Base-by-base conservation (phyloP, 345 rosid genomes). In the Citrus sp. region DNA sequence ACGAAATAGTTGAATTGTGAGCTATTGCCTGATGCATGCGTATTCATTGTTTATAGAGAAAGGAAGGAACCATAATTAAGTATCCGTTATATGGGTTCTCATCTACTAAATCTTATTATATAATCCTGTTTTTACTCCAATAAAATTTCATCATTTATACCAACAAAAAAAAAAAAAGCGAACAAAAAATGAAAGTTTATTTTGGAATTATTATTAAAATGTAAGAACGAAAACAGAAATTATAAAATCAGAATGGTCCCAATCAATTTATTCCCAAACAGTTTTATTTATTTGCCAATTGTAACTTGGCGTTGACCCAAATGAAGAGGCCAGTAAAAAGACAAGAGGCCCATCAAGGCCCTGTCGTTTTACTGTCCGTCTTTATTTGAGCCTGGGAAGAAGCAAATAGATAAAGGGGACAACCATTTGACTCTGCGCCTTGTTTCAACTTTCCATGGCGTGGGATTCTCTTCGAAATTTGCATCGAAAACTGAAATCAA, bases 311-410 rank as follows among this genome's bases (percentile, higher is more conserved):
- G 21, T 56, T 18, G 55, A 25, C 35, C 65, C 2, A 7, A 30
- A 63, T 19, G 0, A 4, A 4, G 7, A 10, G 3, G 5, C 6
- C n/a, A 0, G 1, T 14, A 32, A 68, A 19, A 58, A 3, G 49
- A 34, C 74, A 77, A 68, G 40, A 58, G 24, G 42, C 70, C 72
- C 78, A 46, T 63, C 24, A 13, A n/a, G 38, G 46, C 34, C 38
- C 6, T 68, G 80, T 77, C 73, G 80, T 77, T 77, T 77, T 59
- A 69, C 60, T 42, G 69, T 42, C 68, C 42, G 74, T 19, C 74
- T 58, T 67, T 37, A 37, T n/a, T 21, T 16, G 7, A 34, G 3
- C 32, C 55, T 77, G 66, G 68, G 65, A 24, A 76, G 27, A 67
- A 55, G 73, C 16, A 65, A 54, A 76, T 1, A 2, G 13, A 74